Evolutionary conservation across 192 early-diverging fungal genomes (phyloP), one percentile per base, ranked within the genome.

Genomic region (Gonapodya prolifera): DNA sequence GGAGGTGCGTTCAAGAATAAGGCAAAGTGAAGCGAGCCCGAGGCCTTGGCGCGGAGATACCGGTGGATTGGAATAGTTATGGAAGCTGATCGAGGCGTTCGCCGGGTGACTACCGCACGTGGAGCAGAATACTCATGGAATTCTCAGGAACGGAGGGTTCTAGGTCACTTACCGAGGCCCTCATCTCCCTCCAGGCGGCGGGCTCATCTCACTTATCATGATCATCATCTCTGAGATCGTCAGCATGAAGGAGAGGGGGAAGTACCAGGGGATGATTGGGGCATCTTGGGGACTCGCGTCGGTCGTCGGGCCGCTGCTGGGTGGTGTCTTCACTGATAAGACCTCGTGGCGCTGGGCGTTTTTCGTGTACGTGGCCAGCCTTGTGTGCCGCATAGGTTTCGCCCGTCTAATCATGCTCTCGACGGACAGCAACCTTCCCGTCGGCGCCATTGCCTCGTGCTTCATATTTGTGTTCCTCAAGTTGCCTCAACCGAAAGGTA

Each of bases 251-350:
- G 78, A 85, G 80, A 80, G 82, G 30, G 79, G 70, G n/a, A 30
- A 78, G 30, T 78, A 73, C 32, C 34, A 83, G 35, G 78, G 81
- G 23, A 70, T 90, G 35, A 78, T 90, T 75, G 85, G 87, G 45
- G 85, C 84, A 30, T 79, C 79, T 77, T 87, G 83, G 80, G 87
- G 85, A 35, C 75, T 86, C 31, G 80, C 89, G 0, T 86, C 87
- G 0, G 81, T 90, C 18, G 75, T 83, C 33, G 89, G 89, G 16
- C 89, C 89, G 17, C 75, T 91, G 34, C 71, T 90, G 35, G 89
- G 89, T 71, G 89, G 89, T 35, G 78, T 81, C 23, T 86, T 91
- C 35, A 84, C 89, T n/a, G 89, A 90, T 77, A 69, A 84, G 30
- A 80, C 77, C 17, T 80, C 81, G 30, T 91, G 89, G 89, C 80